Conservation (phyloP, 1,284 basidiomycete species). For the Ustilago bromivora region DNA sequence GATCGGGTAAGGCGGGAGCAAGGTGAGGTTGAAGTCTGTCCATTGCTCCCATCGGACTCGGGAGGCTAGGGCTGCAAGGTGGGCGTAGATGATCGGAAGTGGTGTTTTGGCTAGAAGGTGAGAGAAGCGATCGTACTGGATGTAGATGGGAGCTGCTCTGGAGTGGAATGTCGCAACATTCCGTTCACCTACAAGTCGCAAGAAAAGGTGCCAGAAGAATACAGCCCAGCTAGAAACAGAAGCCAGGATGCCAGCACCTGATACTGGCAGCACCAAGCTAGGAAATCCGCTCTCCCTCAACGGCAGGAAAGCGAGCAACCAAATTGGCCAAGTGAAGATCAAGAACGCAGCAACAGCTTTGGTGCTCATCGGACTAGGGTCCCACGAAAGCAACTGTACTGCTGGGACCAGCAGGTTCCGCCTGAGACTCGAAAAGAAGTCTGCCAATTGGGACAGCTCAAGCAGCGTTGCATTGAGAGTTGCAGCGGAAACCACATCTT, state of each 20-base stretch:
- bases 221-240: neutral
- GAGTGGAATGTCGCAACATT: constrained; percentile 20
- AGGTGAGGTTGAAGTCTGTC: constrained; percentile 43
- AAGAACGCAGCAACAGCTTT: constrained; percentile 58
- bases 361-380: constrained; percentile 46
- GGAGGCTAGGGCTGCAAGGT: constrained; percentile 4
- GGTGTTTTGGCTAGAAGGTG: constrained; percentile 25
- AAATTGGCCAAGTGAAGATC: constrained; percentile 64
- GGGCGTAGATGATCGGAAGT: constrained; percentile 16
- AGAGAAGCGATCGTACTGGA: constrained; percentile 14
- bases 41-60: constrained; percentile 31
- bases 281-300: constrained; percentile 42
- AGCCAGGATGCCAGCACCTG: constrained; percentile 30
- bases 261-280: constrained; percentile 43
- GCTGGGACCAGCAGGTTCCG: constrained; percentile 53
- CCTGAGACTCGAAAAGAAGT: constrained; percentile 58
- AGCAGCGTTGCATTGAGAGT: constrained; percentile 57
- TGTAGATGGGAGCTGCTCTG: constrained; percentile 30
- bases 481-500: constrained; percentile 39
- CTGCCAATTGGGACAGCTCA: constrained; percentile 62
- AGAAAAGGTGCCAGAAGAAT: constrained; percentile 22
- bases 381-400: constrained; percentile 54
- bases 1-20: constrained; percentile 66
- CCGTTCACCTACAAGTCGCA: constrained; percentile 29
- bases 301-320: constrained; percentile 62